Conservation (phyloP, 495 filamentous ascomycete species). For the Hypoxylon cercidicola region DNA sequence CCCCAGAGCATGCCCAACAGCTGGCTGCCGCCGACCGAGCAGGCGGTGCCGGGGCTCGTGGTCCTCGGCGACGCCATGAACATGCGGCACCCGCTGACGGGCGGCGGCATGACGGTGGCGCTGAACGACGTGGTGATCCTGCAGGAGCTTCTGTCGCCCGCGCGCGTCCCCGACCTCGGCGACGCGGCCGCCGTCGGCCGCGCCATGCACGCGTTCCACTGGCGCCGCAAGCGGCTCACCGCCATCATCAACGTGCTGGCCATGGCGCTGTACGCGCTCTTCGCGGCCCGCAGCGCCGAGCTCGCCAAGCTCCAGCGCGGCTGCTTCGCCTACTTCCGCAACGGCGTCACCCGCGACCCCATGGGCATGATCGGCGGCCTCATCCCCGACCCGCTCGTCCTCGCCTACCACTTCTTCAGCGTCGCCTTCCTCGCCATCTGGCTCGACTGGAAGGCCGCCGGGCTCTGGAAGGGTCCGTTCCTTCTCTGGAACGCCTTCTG, state of each 20-base stretch:
- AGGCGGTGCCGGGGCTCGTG: slow-evolving; percentile 77
- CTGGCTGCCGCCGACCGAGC: slow-evolving; percentile 79
- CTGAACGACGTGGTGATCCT: slow-evolving; percentile 87
- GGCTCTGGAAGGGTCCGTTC: slow-evolving; percentile 68
- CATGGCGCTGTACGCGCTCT: slow-evolving; percentile 87
- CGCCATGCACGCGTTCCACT: slow-evolving; percentile 85
- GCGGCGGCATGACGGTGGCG: slow-evolving; percentile 95
- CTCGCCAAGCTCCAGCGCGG: slow-evolving; percentile 85
- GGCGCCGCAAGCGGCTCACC: slow-evolving; percentile 81
- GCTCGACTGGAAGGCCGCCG: slow-evolving; percentile 68
- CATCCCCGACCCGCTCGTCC: slow-evolving; percentile 77
- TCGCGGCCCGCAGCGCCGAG: slow-evolving; percentile 83
- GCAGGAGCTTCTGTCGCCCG: slow-evolving; percentile 73
- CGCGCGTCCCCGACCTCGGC: slow-evolving; percentile 72
- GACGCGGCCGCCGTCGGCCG: slow-evolving; percentile 70
- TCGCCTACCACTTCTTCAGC: slow-evolving; percentile 93
- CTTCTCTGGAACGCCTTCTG: slow-evolving; percentile 68
- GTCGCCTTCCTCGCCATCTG: slow-evolving; percentile 92
- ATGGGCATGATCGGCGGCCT: slow-evolving; percentile 86
- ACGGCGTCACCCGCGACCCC: slow-evolving; percentile 79
- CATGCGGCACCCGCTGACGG: slow-evolving; percentile 95
- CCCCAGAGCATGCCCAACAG: slow-evolving; percentile 90
- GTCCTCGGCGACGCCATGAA: slow-evolving; percentile 93
- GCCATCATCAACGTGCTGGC: slow-evolving; percentile 96
- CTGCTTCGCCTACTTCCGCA: slow-evolving; percentile 92